phyloP scores from a whole-genome alignment of 768 basidiomycete species.

The Pilatotrama ljubarskyi region DNA sequence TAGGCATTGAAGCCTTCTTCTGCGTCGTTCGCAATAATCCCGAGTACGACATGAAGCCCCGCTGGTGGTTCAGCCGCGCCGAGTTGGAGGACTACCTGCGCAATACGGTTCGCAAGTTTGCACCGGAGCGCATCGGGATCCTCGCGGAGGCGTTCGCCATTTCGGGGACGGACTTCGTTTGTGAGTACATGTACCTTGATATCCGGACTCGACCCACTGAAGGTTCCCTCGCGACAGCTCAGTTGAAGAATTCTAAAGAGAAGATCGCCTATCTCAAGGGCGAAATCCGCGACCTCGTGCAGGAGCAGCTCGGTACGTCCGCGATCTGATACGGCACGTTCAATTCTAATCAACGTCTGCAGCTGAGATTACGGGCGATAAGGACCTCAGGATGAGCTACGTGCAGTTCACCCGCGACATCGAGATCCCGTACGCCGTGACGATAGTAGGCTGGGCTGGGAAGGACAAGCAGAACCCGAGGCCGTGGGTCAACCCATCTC shows the following conservation, averaged over 20 bases:
- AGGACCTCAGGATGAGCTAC: not conserved
- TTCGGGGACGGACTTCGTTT: constrained; percentile 1
- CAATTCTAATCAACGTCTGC: not conserved
- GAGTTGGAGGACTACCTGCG: not conserved
- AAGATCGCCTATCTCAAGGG: constrained; percentile 1
- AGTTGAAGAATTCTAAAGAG: not conserved
- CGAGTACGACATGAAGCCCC: not conserved
- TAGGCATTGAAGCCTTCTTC: not conserved
- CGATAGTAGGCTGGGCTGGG: not conserved
- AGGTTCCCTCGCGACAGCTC: not conserved
- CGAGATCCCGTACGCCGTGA: not conserved
- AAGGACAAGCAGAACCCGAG: too few relatives aligned
- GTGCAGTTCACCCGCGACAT: not conserved
- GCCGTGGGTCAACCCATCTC: too few relatives aligned
- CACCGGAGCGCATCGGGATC: not conserved
- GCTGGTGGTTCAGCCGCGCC: not conserved
- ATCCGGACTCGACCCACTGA: not conserved
- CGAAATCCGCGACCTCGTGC: not conserved
- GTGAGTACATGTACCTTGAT: not conserved
- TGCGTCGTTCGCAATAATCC: not conserved
- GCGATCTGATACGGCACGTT: not conserved
- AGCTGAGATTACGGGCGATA: not conserved
- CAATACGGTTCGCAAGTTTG: not conserved
- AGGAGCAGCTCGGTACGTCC: not conserved
- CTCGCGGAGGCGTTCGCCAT: constrained; percentile 5